phyloP scores from a whole-genome alignment of 2,329 filamentous ascomycete genomes.

The Beauveria pseudobassiana region DNA sequence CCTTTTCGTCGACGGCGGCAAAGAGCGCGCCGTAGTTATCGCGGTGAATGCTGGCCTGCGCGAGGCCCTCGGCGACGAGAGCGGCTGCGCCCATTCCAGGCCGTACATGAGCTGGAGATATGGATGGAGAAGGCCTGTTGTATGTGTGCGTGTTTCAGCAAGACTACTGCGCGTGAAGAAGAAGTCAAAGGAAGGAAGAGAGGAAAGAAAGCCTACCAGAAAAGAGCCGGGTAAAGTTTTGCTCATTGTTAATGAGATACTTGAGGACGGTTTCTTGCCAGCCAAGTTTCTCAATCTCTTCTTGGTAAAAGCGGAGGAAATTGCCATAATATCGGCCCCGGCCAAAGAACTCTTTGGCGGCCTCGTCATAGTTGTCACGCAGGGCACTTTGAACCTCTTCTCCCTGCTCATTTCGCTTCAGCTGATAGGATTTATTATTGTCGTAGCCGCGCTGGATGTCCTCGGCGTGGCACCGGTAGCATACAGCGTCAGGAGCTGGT shows the following conservation, averaged over 20 bases:
- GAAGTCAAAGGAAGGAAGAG: not conserved
- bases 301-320: conserved; percentile 70
- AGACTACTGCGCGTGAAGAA: not conserved
- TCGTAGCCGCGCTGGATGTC: conserved; percentile 58
- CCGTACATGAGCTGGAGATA: conserved; percentile 82
- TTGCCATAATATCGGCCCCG: conserved; percentile 58
- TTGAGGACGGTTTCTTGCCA: conserved; percentile 56
- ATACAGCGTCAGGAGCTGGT: conserved; percentile 70
- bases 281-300: conserved; percentile 56
- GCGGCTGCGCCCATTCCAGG: conserved; percentile 73
- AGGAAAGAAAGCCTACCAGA: conserved; percentile 39
- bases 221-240: conserved; percentile 57
- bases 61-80: conserved; percentile 71
- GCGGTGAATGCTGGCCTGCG: conserved; percentile 65
- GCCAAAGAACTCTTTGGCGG: conserved; percentile 53
- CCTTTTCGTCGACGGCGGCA: conserved; percentile 40
- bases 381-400: conserved; percentile 47
- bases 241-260: conserved; percentile 61
- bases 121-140: conserved; percentile 64
- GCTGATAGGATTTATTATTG: conserved; percentile 60
- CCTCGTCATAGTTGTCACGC: conserved; percentile 39
- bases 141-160: conserved; percentile 3
- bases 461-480: conserved; percentile 59
- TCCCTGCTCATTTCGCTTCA: conserved; percentile 39
- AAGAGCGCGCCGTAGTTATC: conserved; percentile 50